These are phyloP conservation scores for Setaria viridis DNA, from an alignment of 202 grass and related monocot species.

Conservation along the genomic window DNA sequence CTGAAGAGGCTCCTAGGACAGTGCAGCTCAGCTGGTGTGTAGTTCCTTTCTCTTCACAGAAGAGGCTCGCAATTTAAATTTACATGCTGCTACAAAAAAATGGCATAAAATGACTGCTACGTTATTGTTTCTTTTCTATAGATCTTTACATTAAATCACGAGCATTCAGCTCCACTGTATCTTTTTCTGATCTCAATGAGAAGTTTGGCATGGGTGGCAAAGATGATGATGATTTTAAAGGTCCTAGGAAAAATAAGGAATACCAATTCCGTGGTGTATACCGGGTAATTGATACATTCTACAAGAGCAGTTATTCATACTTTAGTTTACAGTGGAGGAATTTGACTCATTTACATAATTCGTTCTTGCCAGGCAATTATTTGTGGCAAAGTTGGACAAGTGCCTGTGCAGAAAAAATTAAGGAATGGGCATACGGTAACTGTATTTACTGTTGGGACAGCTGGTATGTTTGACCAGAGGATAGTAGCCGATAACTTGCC, in stretches of 20 bases:
- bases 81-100: neutral
- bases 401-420: constrained; percentile 89
- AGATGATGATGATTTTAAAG: constrained; percentile 38
- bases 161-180: constrained; percentile 68
- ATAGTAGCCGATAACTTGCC: constrained; percentile 61
- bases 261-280: constrained; percentile 74
- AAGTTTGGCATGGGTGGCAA: constrained; percentile 46
- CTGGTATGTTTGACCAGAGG: constrained; percentile 95
- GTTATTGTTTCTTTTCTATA: constrained; percentile 35
- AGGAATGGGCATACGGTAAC: constrained; percentile 82
- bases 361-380: constrained; percentile 75
- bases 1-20: constrained; percentile 44
- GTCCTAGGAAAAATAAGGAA: constrained; percentile 35
- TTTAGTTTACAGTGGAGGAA: constrained; percentile 19
- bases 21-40: constrained; percentile 52
- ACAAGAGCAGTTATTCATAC: constrained; percentile 20
- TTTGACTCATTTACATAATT: constrained; percentile 9
- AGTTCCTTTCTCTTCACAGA: neutral
- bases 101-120: neutral
- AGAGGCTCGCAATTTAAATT: constrained; percentile 11
- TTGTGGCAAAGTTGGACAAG: constrained; percentile 87
- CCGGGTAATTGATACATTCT: constrained; percentile 57
- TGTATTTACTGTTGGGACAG: constrained; percentile 93
- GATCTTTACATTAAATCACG: constrained; percentile 45
- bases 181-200: constrained; percentile 60